Conservation (phyloP, 305 asterid species). For the Solanum hybrid region DNA sequence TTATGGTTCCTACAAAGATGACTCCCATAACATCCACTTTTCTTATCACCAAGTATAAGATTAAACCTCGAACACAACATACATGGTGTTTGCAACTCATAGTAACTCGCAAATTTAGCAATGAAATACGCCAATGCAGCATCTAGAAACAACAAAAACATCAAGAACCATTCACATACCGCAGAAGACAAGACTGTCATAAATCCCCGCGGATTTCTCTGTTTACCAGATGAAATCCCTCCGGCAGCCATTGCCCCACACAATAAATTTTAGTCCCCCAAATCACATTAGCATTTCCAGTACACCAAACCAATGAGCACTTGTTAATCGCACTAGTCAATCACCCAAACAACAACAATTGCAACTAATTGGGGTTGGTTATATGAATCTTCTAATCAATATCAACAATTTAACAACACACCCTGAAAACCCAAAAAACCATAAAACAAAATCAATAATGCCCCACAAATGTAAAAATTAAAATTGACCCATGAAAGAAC, state of each 20-base stretch:
- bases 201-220: slow-evolving; percentile 30
- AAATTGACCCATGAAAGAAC: background rate
- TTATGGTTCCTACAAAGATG: slow-evolving; percentile 47
- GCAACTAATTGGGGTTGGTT: background rate
- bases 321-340: background rate
- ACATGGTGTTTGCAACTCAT: slow-evolving; percentile 57
- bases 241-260: slow-evolving; percentile 34
- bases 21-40: slow-evolving; percentile 31
- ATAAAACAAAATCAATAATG: background rate
- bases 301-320: slow-evolving; percentile 9
- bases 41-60: slow-evolving; percentile 32
- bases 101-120: slow-evolving; percentile 47
- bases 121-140: slow-evolving; percentile 49
- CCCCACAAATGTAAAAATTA: background rate
- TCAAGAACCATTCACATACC: slow-evolving; percentile 82
- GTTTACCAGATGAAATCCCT: slow-evolving; percentile 33
- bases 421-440: background rate
- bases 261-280: background rate
- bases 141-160: slow-evolving; percentile 52
- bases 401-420: background rate
- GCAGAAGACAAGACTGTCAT: slow-evolving; percentile 58
- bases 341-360: background rate
- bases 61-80: slow-evolving; percentile 59
- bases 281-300: slow-evolving; percentile 19
- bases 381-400: background rate